Evolutionary conservation across 805 yeast species (phyloP).

Genomic region (Candida peoriensis): DNA sequence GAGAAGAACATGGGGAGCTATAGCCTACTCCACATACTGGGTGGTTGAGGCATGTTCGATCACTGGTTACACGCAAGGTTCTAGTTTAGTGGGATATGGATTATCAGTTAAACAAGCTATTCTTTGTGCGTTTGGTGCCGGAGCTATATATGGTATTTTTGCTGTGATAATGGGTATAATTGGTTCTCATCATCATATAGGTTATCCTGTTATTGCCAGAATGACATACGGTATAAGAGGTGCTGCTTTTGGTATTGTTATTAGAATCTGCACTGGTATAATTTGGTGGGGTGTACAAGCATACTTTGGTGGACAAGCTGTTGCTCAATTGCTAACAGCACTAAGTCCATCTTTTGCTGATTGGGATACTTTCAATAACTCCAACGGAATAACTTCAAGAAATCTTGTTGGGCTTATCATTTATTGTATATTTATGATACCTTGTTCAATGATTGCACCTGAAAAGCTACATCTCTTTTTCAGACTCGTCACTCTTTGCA

Average conservation of each 20-base stretch:
- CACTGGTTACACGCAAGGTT: constrained; percentile 33
- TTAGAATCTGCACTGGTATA: constrained; percentile 31
- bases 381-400: constrained; percentile 32
- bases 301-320: constrained; percentile 31
- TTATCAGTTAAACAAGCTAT: constrained; percentile 26
- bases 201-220: constrained; percentile 34
- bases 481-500: constrained; percentile 21
- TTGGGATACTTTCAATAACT: constrained; percentile 25
- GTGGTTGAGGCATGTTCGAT: constrained; percentile 32
- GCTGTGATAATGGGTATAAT: constrained; percentile 21
- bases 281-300: constrained; percentile 37
- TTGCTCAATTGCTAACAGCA: constrained; percentile 26
- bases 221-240: constrained; percentile 33
- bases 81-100: constrained; percentile 24
- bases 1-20: constrained; percentile 33
- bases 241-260: constrained; percentile 29
- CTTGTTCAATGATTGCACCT: constrained; percentile 27
- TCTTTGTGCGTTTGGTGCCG: constrained; percentile 21
- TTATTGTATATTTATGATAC: constrained; percentile 30
- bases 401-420: constrained; percentile 35
- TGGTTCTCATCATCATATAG: constrained; percentile 31
- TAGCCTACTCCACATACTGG: constrained; percentile 33
- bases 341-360: constrained; percentile 21
- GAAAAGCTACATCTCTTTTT: constrained; percentile 26
- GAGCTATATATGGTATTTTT: constrained; percentile 24